phyloP scores from a whole-genome alignment of 2,329 filamentous ascomycete species.

The Fusarium illudens region DNA sequence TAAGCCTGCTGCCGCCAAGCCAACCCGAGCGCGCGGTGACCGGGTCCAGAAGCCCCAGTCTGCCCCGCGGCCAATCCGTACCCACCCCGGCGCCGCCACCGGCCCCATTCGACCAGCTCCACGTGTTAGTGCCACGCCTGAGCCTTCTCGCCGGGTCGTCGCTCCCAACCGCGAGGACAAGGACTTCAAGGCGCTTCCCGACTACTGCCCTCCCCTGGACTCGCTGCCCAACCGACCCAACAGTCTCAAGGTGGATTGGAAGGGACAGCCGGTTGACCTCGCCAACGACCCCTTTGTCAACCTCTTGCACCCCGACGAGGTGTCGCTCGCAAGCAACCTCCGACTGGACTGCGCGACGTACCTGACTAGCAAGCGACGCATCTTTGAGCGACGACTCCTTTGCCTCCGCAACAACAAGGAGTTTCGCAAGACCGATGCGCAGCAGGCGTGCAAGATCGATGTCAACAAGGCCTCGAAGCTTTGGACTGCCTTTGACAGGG shows the following conservation, averaged over 20 bases:
- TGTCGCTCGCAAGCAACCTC: conserved; percentile 78
- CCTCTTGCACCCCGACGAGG: conserved; percentile 80
- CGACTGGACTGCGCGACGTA: conserved; percentile 89
- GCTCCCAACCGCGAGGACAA: conserved; percentile 82
- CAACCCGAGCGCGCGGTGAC: conserved; percentile 43
- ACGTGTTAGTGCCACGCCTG: conserved; percentile 57
- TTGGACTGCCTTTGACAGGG: conserved; percentile 87
- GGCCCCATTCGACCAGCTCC: conserved; percentile 41
- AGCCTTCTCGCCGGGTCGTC: conserved; percentile 60
- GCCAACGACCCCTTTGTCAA: conserved; percentile 73
- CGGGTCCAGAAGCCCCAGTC: conserved; percentile 49
- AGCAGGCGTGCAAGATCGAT: conserved; percentile 97
- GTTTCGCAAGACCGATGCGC: conserved; percentile 94
- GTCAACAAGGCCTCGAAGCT: conserved; percentile 97
- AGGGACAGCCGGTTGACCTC: conserved; percentile 80
- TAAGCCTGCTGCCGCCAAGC: conserved; percentile 47
- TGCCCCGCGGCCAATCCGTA: conserved; percentile 49
- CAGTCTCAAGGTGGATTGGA: conserved; percentile 86
- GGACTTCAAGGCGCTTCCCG: conserved; percentile 75
- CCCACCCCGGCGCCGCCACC: conserved; percentile 36
- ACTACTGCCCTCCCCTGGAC: conserved; percentile 75
- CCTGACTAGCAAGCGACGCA: conserved; percentile 89
- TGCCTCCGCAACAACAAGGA: conserved; percentile 76
- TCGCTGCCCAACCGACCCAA: conserved; percentile 73
- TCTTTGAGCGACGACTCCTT: conserved; percentile 81